A percentile compares a stretch with the other conserved stretches of the same genome.
Conservation (phyloP, 78 protist genomes). For the Dictyostelium citrinum region DNA sequence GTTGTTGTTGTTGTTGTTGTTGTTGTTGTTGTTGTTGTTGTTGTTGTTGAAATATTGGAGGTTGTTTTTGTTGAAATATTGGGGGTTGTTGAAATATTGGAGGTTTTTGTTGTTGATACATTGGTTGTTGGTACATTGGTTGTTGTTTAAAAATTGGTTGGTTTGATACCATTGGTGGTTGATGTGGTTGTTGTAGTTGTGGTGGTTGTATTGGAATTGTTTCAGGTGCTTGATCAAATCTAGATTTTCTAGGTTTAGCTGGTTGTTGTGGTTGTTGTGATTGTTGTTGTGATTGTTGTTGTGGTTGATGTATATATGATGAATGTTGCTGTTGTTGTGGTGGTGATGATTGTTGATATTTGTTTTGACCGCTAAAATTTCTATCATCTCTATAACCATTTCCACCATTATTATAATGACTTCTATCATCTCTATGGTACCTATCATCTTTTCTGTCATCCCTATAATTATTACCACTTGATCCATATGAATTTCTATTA, state of each 20-base stretch:
- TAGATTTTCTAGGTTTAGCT: background rate
- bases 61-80: background rate
- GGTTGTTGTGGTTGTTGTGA: background rate
- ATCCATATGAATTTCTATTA: background rate
- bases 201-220: background rate
- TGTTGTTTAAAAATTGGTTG: background rate
- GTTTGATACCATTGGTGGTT: background rate
- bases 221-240: slow-evolving; percentile 6
- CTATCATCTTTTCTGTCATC: background rate
- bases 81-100: background rate
- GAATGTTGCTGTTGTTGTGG: background rate
- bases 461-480: background rate
- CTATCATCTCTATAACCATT: background rate
- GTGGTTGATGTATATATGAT: background rate
- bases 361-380: background rate
- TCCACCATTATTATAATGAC: background rate
- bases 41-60: background rate
- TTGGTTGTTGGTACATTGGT: background rate
- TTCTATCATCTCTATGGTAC: background rate
- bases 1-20: background rate
- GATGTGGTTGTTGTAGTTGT: slow-evolving; percentile 1
- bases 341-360: background rate
- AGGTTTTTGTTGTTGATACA: background rate
- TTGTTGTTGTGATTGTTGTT: background rate
- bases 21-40: background rate